Base-by-base conservation (phyloP, 2,329 filamentous ascomycete genomes). In the Juglanconis oblonga region DNA sequence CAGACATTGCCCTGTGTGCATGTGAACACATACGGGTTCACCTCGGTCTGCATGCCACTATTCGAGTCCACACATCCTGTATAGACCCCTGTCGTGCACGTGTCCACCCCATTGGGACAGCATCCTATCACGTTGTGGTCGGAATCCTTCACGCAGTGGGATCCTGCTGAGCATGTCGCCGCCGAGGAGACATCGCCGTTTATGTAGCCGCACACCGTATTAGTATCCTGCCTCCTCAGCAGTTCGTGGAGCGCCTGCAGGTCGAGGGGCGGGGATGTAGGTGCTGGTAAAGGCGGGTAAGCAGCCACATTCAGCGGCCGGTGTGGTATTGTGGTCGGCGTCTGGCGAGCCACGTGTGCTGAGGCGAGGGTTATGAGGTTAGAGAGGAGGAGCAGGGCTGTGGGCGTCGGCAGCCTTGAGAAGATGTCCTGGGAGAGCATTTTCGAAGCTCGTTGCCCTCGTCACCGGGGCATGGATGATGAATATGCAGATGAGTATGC, bases 141-240 rank as follows among this genome's bases (percentile, higher is more conserved):
- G 24, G 74, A 70, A 62, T 85, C 82, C 48, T 82, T 72, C 31
- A 82, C 84, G 67, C 84, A 87, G 69, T 86, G 82, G 42, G 82
- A 85, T 38, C 83, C 84, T 0, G 78, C 76, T 33, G 76, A 78
- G 67, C 84, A 87, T 42, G 83, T 86, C 44, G 83, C 84, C 3
- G 83, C 81, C 35, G 85, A 70, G 31, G 72, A 70, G 1, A 77
- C 69, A 64, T 85, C 70, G 29, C 82, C 83, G 62, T 78, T 79
- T 66, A 87, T 76, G 70, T 79, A 87, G 47, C 84, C 84, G 65
- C 84, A 86, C 58, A 87, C 68, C 14, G 83, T 86, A 70, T 84
- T 83, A 55, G 73, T 67, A 32, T 70, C 67, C 61, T 80, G 75
- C 44, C 78, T 76, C 50, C 74, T 76, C 31, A 69, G 45, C 5